Evolutionary conservation across 2,329 filamentous ascomycete species (phyloP), one percentile per base, ranked within the genome.

Genomic region (Hirsutella minnesotensis): DNA sequence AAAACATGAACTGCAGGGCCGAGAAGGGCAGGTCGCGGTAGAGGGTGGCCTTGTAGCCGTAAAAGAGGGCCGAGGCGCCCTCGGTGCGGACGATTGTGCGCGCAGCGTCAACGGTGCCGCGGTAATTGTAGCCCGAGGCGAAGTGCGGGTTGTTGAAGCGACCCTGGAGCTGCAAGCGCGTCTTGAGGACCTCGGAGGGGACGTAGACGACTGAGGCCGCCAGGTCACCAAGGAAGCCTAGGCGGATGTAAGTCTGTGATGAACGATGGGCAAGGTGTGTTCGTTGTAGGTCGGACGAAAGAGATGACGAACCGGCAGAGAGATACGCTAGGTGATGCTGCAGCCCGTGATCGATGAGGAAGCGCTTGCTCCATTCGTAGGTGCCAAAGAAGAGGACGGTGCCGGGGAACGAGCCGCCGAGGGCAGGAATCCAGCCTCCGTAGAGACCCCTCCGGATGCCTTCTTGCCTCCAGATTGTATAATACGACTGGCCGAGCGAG

Each of bases 121-220:
- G 83, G 61, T 98, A 98, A 61, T 98, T 98, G 67, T 98, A 98
- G 44, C 92, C 92, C 0, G 87, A 95, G 39, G 80, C 71, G 68
- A 96, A 96, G 64, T 81, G 84, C 1, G 92, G 89, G 57, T 98
- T 98, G 64, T 96, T 94, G 66, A 88, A 84, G 46, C 86, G 85
- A 40, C 92, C 94, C 62, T 98, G 92, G 5, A 98, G 75, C 59
- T 98, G 92, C 39, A 96, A 70, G 20, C 92, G 81, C n/a, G 92
- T 98, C 64, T 98, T 98, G 52, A 98, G 74, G 5, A 98, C 92
- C 64, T 98, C 94, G 12, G 90, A 95, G 4, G 92, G 94, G 4
- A 98, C 94, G 58, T 98, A 98, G 46, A 95, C 76, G 46, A 95
- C 73, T 0, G 88, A 95, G 1, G 92, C 90, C 37, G 86, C 90